Percentiles rank a stretch among this genome's conserved stretches.
These are phyloP conservation scores for Trichoderma polysporum DNA, from an alignment of 2,329 filamentous ascomycete genomes.

Conservation along the genomic window DNA sequence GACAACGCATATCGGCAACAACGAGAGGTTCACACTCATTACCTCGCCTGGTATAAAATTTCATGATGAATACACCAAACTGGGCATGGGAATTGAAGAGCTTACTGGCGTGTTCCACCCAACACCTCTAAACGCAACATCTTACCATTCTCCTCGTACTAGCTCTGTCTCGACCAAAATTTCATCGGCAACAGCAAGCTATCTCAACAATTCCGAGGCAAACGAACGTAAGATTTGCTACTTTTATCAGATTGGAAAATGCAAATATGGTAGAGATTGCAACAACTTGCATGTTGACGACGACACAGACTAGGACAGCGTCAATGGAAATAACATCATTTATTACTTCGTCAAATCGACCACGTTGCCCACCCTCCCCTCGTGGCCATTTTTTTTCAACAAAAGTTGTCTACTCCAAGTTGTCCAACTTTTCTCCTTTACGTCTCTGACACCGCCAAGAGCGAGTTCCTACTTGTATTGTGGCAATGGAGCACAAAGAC, in stretches of 20 bases:
- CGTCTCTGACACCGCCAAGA: too few species aligned
- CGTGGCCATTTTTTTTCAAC: too few species aligned
- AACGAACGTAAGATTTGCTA: neutral
- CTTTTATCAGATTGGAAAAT: neutral
- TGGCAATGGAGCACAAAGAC: too few species aligned
- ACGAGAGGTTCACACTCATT: constrained; percentile 55
- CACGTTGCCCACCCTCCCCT: too few species aligned
- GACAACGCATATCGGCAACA: constrained; percentile 49
- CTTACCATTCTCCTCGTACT: too few species aligned
- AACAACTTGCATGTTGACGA: neutral
- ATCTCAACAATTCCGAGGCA: neutral
- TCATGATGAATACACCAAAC: constrained; percentile 51
- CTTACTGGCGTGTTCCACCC: constrained; percentile 36
- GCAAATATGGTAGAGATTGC: neutral
- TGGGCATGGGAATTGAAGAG: constrained; percentile 52
- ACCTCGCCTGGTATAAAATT: constrained; percentile 46
- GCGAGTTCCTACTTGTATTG: too few species aligned
- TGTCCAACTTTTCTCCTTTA: too few species aligned
- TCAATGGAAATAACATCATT: too few species aligned
- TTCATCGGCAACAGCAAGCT: neutral
- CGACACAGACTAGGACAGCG: too few species aligned
- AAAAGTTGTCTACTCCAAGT: too few species aligned
- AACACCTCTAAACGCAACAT: too few species aligned
- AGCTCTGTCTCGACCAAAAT: neutral
- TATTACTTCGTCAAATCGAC: too few species aligned